Evolutionary conservation across 805 yeast genomes (phyloP).

Genomic region (Cyberlindnera maclurae): DNA sequence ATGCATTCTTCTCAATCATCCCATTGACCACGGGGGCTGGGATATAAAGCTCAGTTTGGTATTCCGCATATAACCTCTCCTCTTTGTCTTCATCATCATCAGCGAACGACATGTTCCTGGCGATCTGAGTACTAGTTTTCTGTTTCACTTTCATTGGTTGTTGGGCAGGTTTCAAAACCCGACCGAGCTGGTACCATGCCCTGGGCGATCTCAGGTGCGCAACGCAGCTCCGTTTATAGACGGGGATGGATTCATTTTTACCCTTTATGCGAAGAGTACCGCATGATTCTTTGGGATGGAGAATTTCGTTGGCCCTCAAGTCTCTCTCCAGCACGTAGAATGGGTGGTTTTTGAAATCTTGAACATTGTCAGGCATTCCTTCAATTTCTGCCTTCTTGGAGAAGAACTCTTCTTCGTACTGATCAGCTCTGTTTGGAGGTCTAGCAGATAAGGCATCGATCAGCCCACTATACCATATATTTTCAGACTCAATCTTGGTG

Average conservation of each 20-base stretch:
- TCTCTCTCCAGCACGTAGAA: conserved; percentile 74
- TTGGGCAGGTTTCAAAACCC: conserved; percentile 64
- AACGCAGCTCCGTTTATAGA: conserved; percentile 64
- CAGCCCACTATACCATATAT: conserved; percentile 52
- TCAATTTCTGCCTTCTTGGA: conserved; percentile 58
- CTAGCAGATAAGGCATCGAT: conserved; percentile 18
- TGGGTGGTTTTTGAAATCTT: conserved; percentile 85
- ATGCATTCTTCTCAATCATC: conserved; percentile 63
- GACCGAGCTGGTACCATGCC: conserved; percentile 82
- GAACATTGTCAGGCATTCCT: conserved; percentile 80
- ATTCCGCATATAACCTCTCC: conserved; percentile 64
- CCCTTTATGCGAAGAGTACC: conserved; percentile 58
- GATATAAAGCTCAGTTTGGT: conserved; percentile 63
- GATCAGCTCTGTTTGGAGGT: conserved; percentile 22
- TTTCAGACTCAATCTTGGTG: conserved; percentile 45
- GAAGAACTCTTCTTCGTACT: conserved; percentile 55
- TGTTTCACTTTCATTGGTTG: conserved; percentile 49
- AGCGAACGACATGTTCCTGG: conserved; percentile 7
- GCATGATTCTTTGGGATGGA: conserved; percentile 61
- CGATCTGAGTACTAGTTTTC: conserved; percentile 22
- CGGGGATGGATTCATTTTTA: conserved; percentile 42
- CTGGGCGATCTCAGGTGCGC: conserved; percentile 60
- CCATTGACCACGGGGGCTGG: conserved; percentile 59
- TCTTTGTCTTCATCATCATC: conserved; percentile 37
- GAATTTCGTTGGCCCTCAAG: conserved; percentile 61